Evolutionary conservation across 495 filamentous ascomycete species (phyloP), one percentile per base, ranked within the genome.

Genomic region (Aspergillus wentii): DNA sequence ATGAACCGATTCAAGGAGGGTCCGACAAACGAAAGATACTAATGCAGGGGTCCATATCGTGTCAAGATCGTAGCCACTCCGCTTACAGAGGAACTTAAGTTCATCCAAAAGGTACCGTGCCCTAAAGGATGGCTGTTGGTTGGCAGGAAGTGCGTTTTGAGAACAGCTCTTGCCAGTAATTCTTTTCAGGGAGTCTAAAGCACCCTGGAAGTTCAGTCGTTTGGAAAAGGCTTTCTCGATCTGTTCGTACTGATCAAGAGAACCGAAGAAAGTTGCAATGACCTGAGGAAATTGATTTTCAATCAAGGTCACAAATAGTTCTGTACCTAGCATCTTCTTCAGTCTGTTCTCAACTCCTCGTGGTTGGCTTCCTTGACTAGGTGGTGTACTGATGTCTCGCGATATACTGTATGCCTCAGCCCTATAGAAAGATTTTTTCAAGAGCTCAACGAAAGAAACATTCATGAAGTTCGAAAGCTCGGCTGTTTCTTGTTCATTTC

Each of bases 101-200:
- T 90, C 77, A 40, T 80, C 77, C 6, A 80, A 54, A 5, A 97
- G 61, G 50, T 82, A 85, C 38, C 80, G 86, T 13, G 80, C 78
- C 44, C 74, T 83, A 64, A 96, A 97, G 21, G 77, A 85, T 11
- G 92, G 92, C 45, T 94, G 87, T 46, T 94, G 87, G 37, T 81
- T 85, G 5, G 79, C 61, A 5, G 87, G 80, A 6, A 96, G 59
- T 7, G 52, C 53, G 18, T 62, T 71, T 7, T 64, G 60, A 14
- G 88, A 83, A 39, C 73, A 56, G 35, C 82, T 79, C 39, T 78
- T 78, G 13, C 56, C 55, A 38, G 76, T 77, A 41, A 96, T 96
- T 21, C 73, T 59, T 14, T 66, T 62, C 55, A 92, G 73, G n/a
- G 71, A 72, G 27, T 78, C 66, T 8, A 74, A 68, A 11, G 86